These are phyloP conservation scores for Penicillium sp. DNA, from an alignment of 2,329 filamentous ascomycete genomes.

Conservation along the genomic window DNA sequence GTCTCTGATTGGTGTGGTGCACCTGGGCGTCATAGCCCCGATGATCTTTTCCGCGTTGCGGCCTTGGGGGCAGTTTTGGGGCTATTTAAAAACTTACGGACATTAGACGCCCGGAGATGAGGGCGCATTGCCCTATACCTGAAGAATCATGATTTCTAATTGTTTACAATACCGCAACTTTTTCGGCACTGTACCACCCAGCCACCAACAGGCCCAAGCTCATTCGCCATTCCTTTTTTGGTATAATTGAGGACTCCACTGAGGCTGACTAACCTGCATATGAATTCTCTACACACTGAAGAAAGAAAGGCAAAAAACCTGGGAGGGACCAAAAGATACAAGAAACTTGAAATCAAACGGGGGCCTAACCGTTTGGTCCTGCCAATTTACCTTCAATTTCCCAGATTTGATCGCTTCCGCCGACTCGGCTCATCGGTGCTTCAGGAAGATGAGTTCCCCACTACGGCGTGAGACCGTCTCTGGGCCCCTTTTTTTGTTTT, in stretches of 20 bases:
- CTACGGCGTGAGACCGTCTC: constrained; percentile 5
- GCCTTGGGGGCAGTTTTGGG: not conserved
- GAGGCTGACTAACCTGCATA: constrained; percentile 10
- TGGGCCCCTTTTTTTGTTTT: constrained; percentile 1
- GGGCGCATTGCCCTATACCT: not conserved
- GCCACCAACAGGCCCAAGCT: constrained; percentile 10
- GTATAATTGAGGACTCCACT: constrained; percentile 3
- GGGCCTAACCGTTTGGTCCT: constrained; percentile 5
- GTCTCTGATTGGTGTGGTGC: constrained; percentile 2
- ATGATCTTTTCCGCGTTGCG: constrained; percentile 1
- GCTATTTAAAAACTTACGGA: not conserved
- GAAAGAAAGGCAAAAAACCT: not conserved
- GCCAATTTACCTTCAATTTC: constrained; percentile 7
- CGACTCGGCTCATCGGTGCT: constrained; percentile 3
- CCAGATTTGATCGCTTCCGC: not conserved
- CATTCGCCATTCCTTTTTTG: not conserved
- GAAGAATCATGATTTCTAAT: not conserved
- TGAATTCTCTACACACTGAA: not conserved
- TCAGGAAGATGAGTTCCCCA: constrained; percentile 19
- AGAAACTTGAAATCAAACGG: not conserved
- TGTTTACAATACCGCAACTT: constrained; percentile 3
- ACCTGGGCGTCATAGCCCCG: not conserved
- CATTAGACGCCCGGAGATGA: not conserved
- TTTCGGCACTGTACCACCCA: constrained; percentile 9
- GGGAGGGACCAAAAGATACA: not conserved